Percentiles rank a stretch among this genome's conserved stretches.
These are phyloP conservation scores for Diplodia seriata DNA, from an alignment of 2,329 filamentous ascomycete genomes.

Conservation along the genomic window DNA sequence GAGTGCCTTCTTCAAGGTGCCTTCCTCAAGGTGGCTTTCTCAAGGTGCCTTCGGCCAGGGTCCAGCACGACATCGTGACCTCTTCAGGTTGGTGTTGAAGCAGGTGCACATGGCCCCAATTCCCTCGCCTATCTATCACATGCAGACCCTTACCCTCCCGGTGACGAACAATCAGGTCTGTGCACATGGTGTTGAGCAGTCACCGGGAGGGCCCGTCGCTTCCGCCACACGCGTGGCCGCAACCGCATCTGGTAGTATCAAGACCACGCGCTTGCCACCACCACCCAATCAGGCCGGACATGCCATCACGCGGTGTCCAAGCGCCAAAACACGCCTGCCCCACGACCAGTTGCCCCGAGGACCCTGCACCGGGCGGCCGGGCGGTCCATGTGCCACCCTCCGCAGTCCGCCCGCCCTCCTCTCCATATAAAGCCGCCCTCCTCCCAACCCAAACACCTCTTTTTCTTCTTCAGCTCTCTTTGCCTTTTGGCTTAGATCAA, in stretches of 20 bases:
- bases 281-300: neutral
- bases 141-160: too few species aligned
- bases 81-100: neutral
- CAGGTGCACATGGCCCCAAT: neutral
- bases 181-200: neutral
- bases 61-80: neutral
- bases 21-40: too few species aligned
- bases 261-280: neutral
- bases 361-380: neutral
- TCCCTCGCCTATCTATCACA: too few species aligned
- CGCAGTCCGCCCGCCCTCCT: too few species aligned
- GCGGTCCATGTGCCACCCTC: too few species aligned
- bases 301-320: neutral
- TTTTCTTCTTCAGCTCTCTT: conserved; percentile 22
- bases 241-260: too few species aligned
- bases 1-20: neutral
- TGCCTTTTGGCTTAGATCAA: conserved; percentile 28
- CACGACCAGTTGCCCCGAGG: neutral
- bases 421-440: neutral
- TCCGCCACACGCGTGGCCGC: too few species aligned
- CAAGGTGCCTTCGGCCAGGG: neutral
- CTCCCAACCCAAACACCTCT: neutral
- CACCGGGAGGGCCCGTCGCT: neutral
- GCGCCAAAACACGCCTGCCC: neutral
- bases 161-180: neutral